Evolutionary conservation across 2,329 filamentous ascomycete species (phyloP), one percentile per base, ranked within the genome.

Genomic region (Teratosphaeria zuluensis): DNA sequence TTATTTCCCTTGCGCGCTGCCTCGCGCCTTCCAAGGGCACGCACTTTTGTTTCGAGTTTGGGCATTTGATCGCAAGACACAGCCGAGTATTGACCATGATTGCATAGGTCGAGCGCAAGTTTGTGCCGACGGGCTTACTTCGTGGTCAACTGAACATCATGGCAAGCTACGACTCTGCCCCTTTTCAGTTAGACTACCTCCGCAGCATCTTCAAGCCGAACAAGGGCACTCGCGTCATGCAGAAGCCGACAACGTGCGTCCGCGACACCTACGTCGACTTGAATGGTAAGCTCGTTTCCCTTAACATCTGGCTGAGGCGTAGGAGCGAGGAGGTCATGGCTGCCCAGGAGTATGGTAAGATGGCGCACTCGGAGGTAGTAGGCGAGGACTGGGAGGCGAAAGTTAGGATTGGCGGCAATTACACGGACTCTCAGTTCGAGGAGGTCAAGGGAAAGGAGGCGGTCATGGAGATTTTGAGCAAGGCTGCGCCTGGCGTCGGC

Each of bases 201-300:
- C 42, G n/a, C 42, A n/a, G 42, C n/a, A 16, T 21, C 16, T 6
- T 48, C 16, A 19, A 21, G 42, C 19, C n/a, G 42, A 19, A 48
- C 42, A n/a, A 31, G 28, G 51, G 33, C 6, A 54, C 58, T 35
- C 52, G 53, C 48, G 48, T 52, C 51, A 19, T 19, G 28, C 54
- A 48, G 6, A 31, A 55, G 24, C 46, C 54, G 16, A 56, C 53
- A 54, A 56, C 54, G n/a, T 55, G 58, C 53, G 58, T 64, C 46
- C 53, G 46, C 12, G 64, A 66, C 54, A 59, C 57, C 28, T 66
- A 66, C 53, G 61, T 60, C 54, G 64, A 66, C 35, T 38, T 48
- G 54, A 53, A 59, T 12, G 55, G 53, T 5, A 21, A 46, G 7
- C 59, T 66, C 8, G 31, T 55, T 16, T 4, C 31, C 12, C 55